Base-by-base conservation (phyloP, 2,329 filamentous ascomycete species). In the Penicillium verrucosum region DNA sequence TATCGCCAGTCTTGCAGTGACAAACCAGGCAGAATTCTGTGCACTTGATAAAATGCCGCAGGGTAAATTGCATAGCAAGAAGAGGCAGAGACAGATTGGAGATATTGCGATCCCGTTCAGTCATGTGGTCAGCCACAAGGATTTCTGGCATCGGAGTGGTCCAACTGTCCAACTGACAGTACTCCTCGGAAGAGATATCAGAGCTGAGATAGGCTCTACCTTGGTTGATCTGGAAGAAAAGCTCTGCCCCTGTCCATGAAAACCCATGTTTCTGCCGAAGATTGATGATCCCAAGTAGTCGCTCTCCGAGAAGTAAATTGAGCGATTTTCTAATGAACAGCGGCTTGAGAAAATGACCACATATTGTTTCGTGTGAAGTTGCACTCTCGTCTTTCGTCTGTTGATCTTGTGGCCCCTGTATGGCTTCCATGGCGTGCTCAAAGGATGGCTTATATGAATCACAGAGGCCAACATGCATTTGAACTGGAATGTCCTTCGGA, bases 11-110 rank as follows among this genome's bases (percentile, higher is more conserved):
- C 62, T 82, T 87, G 62, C 83, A 82, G 71, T 95, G 89, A 67
- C 92, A 97, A 25, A 92, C 86, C 53, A 96, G 81, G 71, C 92
- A 97, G 71, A 93, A 96, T 52, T 94, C 86, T 0, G 89, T 91
- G 70, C 90, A 96, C 57, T 85, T 86, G 8, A 89, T 82, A 58
- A 96, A 85, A 65, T 92, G 89, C 1, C 87, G 85, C 27, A 96
- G 77, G 0, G 86, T 81, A 63, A 92, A 94, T 62, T 95, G 89
- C 81, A 90, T 89, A 1, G 78, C 79, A 2, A 84, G 71, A 4
- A 86, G 73, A 7, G 83, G 83, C 34, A 87, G 77, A 1, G 83
- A 86, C 44, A 78, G 66, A 12, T 70, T 56, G n/a, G 72, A 65
- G 1, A 66, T 44, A 10, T 45, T 43, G 2, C 52, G 48, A 1